Conservation (phyloP, 1,284 basidiomycete species). For the Cutaneotrichosporon sp. region DNA sequence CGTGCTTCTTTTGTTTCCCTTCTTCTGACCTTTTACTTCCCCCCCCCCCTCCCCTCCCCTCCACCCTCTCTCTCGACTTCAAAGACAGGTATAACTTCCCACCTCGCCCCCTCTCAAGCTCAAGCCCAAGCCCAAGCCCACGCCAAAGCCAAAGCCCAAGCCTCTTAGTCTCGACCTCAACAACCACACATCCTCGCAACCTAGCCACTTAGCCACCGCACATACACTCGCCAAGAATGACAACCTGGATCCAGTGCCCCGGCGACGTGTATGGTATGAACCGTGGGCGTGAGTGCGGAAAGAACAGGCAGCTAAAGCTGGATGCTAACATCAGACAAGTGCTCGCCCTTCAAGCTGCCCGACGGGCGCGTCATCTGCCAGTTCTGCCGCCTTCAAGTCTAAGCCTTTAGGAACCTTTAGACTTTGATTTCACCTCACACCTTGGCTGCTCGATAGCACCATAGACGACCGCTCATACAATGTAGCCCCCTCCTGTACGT, state of each 20-base stretch:
- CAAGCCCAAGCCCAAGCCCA: too few relatives aligned
- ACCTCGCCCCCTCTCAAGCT: too few relatives aligned
- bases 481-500: slow-evolving; percentile 2
- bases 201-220: not conserved
- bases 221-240: not conserved
- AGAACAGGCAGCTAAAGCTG: too few relatives aligned
- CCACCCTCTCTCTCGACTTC: too few relatives aligned
- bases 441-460: not conserved
- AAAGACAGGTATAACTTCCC: too few relatives aligned
- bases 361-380: slow-evolving; percentile 10
- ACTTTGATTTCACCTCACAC: not conserved
- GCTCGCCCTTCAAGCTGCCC: slow-evolving; percentile 4
- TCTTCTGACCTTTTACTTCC: not conserved
- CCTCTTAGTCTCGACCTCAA: not conserved
- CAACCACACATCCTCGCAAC: not conserved
- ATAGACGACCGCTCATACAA: not conserved
- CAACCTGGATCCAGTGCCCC: slow-evolving; percentile 3
- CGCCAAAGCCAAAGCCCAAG: too few relatives aligned
- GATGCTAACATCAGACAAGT: not conserved
- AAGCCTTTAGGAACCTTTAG: not conserved
- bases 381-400: slow-evolving; percentile 5
- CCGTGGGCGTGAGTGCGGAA: not conserved
- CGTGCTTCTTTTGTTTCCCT: not conserved
- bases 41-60: too few relatives aligned
- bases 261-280: not conserved